phyloP scores from a whole-genome alignment of 352 stramenopile species.

The Blastocystis sp. region DNA sequence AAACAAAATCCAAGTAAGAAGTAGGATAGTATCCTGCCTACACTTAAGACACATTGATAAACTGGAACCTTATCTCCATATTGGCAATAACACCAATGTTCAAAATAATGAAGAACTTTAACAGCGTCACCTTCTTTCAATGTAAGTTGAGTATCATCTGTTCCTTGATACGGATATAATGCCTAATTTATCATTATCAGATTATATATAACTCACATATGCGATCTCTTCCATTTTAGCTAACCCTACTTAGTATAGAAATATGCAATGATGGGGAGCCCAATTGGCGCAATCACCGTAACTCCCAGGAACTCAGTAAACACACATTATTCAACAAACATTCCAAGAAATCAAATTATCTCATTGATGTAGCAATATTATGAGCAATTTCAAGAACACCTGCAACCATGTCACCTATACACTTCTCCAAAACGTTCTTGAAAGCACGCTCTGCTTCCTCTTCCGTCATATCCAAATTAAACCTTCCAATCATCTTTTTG shows the following conservation, averaged over 20 bases:
- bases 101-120: neutral
- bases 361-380: slow-evolving; percentile 66
- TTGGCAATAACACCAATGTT: slow-evolving; percentile 19
- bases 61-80: neutral
- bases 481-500: slow-evolving; percentile 70
- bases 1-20: slow-evolving; percentile 30
- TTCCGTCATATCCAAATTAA: slow-evolving; percentile 79
- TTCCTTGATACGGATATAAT: slow-evolving; percentile 3
- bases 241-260: neutral
- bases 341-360: slow-evolving; percentile 31
- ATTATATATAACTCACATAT: neutral
- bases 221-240: neutral
- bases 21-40: slow-evolving; percentile 54
- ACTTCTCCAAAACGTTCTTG: slow-evolving; percentile 77
- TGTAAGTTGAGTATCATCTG: neutral
- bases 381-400: slow-evolving; percentile 79
- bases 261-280: neutral
- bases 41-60: neutral
- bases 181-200: neutral
- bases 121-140: neutral
- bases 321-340: neutral
- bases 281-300: neutral
- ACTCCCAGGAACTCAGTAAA: neutral
- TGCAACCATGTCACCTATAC: slow-evolving; percentile 77
- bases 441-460: slow-evolving; percentile 81